Conservation (phyloP, 352 stramenopile genomes). For the Pythium dissimile region DNA sequence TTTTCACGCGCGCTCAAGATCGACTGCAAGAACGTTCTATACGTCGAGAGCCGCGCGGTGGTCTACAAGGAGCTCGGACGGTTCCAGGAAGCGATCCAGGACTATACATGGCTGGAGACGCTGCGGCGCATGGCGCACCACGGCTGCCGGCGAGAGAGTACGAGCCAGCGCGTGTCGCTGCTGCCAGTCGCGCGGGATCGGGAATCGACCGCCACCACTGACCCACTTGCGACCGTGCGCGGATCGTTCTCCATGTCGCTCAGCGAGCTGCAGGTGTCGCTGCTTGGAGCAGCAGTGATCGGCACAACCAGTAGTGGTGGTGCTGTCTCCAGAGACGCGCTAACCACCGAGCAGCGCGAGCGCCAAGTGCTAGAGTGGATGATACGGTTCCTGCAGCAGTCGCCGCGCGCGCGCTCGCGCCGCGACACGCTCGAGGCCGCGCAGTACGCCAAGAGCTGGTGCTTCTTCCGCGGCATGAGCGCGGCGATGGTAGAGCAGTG, state of each 20-base stretch:
- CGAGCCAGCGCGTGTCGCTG: too few relatives aligned
- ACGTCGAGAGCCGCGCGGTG: conserved; percentile 57
- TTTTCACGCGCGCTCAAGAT: conserved; percentile 64
- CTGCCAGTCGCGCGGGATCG: not conserved
- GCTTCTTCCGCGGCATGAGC: conserved; percentile 55
- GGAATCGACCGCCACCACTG: not conserved
- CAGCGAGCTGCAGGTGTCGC: conserved; percentile 23
- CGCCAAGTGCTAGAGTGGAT: conserved; percentile 36
- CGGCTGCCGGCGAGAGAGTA: not conserved
- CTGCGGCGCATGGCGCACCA: conserved; percentile 27
- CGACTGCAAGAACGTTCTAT: conserved; percentile 59
- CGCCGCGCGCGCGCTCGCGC: conserved; percentile 21
- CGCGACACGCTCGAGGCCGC: conserved; percentile 30
- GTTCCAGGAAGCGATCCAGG: conserved; percentile 67
- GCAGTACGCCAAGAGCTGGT: conserved; percentile 32
- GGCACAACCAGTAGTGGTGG: not conserved
- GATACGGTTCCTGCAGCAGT: conserved; percentile 34
- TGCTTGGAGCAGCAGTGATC: conserved; percentile 25
- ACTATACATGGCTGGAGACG: conserved; percentile 64
- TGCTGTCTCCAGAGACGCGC: not conserved
- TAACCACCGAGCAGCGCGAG: conserved; percentile 32
- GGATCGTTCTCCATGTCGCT: conserved; percentile 29
- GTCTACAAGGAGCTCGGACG: conserved; percentile 56
- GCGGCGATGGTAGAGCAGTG: conserved; percentile 44
- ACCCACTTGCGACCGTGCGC: not conserved